Percentiles rank a stretch among this genome's conserved stretches.
These are phyloP conservation scores for Nemania sp. DNA, from an alignment of 2,329 filamentous ascomycete genomes.

Conservation along the genomic window DNA sequence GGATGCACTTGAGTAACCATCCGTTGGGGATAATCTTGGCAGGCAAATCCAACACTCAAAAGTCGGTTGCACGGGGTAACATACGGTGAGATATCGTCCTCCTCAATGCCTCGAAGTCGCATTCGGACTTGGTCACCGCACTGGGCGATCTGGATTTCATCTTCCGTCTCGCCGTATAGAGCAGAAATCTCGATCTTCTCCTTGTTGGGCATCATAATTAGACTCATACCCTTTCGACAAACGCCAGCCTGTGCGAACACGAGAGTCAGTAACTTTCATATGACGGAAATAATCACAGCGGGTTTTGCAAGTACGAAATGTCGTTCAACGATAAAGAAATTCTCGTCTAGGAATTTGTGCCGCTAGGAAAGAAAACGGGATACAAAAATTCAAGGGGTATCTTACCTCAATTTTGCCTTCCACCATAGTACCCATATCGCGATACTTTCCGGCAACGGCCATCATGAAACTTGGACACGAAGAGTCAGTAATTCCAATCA, in stretches of 20 bases:
- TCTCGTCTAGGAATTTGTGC: neutral
- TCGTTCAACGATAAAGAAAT: neutral
- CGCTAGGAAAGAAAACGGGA: neutral
- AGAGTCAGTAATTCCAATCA: constrained; percentile 16
- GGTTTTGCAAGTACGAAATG: neutral
- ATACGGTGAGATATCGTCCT: constrained; percentile 89
- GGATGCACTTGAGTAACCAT: neutral
- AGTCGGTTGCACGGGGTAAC: neutral
- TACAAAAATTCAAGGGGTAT: neutral
- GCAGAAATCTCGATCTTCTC: constrained; percentile 84
- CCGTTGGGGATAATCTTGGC: neutral
- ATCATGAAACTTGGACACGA: constrained; percentile 81
- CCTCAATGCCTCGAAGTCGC: constrained; percentile 92
- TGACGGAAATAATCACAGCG: neutral
- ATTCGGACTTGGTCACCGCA: constrained; percentile 96
- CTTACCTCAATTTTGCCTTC: constrained; percentile 89
- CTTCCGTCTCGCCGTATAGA: constrained; percentile 95
- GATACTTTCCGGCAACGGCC: constrained; percentile 95
- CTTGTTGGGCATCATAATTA: constrained; percentile 94
- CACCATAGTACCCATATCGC: constrained; percentile 96
- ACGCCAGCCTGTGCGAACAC: constrained; percentile 71
- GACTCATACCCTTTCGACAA: constrained; percentile 86
- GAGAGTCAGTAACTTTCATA: constrained; percentile 16
- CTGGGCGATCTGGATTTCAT: constrained; percentile 83
- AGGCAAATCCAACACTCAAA: neutral